Evolutionary conservation across 768 basidiomycete species (phyloP).

Genomic region (Sporobolomyces pararoseus): DNA sequence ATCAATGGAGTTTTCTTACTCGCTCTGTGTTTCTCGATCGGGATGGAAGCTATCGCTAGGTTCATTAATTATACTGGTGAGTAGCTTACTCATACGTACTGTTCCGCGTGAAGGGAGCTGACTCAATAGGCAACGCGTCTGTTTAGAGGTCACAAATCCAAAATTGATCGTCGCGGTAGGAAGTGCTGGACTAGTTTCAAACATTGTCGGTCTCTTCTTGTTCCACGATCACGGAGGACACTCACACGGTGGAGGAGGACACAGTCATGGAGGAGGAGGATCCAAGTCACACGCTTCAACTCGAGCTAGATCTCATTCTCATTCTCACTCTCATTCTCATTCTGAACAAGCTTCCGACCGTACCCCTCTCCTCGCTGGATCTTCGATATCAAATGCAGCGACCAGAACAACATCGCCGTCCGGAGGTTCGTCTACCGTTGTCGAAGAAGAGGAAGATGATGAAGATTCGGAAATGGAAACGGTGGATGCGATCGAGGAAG

Average conservation of each 20-base stretch:
- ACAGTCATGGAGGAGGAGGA: constrained; percentile 14
- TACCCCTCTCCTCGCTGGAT: constrained; percentile 24
- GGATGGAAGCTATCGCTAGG: constrained; percentile 81
- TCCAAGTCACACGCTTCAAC: not conserved
- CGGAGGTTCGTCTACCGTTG: constrained; percentile 21
- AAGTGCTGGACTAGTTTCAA: constrained; percentile 78
- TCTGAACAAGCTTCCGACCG: constrained; percentile 25
- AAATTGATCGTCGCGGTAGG: constrained; percentile 86
- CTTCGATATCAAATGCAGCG: not conserved
- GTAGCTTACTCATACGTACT: constrained; percentile 26
- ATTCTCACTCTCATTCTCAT: constrained; percentile 22
- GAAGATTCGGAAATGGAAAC: constrained; percentile 5
- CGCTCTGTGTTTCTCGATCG: constrained; percentile 93
- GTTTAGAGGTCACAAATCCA: constrained; percentile 78
- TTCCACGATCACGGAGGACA: constrained; percentile 67
- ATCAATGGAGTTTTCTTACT: constrained; percentile 95
- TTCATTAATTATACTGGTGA: constrained; percentile 79
- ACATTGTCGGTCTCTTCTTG: constrained; percentile 85
- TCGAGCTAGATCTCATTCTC: constrained; percentile 45
- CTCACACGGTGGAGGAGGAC: constrained; percentile 42
- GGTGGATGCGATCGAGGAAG: constrained; percentile 47
- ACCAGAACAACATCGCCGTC: not conserved
- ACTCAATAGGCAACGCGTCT: not conserved
- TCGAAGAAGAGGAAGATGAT: constrained; percentile 29
- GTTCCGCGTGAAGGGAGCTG: not conserved